These are phyloP conservation scores for Tetragonia tetragonoides DNA, from an alignment of 148 eudicot genomes.

Conservation along the genomic window DNA sequence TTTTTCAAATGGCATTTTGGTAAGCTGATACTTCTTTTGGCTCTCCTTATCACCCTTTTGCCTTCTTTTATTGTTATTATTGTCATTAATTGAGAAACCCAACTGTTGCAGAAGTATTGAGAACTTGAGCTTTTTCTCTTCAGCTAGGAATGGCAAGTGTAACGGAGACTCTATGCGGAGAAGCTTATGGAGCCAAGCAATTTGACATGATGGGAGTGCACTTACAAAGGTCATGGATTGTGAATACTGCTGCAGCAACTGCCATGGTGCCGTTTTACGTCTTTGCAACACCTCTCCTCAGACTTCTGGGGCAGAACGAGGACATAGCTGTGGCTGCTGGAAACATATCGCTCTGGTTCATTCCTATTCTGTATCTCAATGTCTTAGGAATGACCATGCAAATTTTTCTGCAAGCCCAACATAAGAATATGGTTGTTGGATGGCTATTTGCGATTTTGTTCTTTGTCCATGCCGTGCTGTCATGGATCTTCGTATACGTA, in stretches of 20 bases:
- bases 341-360: slow-evolving; percentile 56
- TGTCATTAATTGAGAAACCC: slow-evolving; percentile 3
- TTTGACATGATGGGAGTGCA: slow-evolving; percentile 67
- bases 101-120: not conserved
- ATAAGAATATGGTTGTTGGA: slow-evolving; percentile 55
- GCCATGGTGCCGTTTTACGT: slow-evolving; percentile 49
- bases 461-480: slow-evolving; percentile 40
- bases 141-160: slow-evolving; percentile 80
- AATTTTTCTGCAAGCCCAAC: slow-evolving; percentile 67
- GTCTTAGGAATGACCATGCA: slow-evolving; percentile 51
- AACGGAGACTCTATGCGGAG: slow-evolving; percentile 69
- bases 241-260: slow-evolving; percentile 40
- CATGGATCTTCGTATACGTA: slow-evolving; percentile 52
- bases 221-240: slow-evolving; percentile 70
- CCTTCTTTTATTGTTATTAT: not conserved
- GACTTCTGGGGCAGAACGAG: slow-evolving; percentile 45
- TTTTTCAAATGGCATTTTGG: slow-evolving; percentile 57
- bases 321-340: slow-evolving; percentile 41
- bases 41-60: not conserved
- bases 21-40: slow-evolving; percentile 23
- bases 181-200: slow-evolving; percentile 73
- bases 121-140: not conserved
- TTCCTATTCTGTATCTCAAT: slow-evolving; percentile 39
- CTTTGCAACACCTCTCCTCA: slow-evolving; percentile 46
- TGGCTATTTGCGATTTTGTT: slow-evolving; percentile 37